These are phyloP conservation scores for Teunomyces gatunensis DNA, from an alignment of 805 yeast species.

Conservation along the genomic window DNA sequence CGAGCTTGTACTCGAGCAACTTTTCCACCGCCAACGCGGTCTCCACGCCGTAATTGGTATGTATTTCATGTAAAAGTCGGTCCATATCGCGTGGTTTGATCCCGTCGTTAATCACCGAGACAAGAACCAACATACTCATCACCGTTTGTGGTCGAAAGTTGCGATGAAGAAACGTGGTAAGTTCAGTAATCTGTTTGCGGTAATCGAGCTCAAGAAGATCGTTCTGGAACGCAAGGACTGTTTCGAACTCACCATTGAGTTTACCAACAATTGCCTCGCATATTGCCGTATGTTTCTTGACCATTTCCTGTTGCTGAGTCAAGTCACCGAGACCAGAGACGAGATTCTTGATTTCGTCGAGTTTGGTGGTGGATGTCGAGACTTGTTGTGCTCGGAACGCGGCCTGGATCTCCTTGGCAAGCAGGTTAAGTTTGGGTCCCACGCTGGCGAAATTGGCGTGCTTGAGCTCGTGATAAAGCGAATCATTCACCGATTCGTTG, in stretches of 20 bases:
- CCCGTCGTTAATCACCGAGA: slow-evolving; percentile 67
- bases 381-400: slow-evolving; percentile 58
- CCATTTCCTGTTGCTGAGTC: slow-evolving; percentile 63
- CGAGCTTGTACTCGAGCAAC: slow-evolving; percentile 47
- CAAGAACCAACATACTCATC: slow-evolving; percentile 53
- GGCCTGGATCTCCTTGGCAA: slow-evolving; percentile 68
- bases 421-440: slow-evolving; percentile 65
- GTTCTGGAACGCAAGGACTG: slow-evolving; percentile 62
- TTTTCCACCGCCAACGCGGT: slow-evolving; percentile 47
- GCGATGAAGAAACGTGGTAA: slow-evolving; percentile 38
- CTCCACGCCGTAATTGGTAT: slow-evolving; percentile 64
- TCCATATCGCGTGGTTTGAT: slow-evolving; percentile 62
- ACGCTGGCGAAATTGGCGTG: slow-evolving; percentile 75
- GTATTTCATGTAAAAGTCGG: slow-evolving; percentile 50
- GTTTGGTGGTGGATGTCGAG: slow-evolving; percentile 14
- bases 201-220: slow-evolving; percentile 53
- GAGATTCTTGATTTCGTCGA: slow-evolving; percentile 54
- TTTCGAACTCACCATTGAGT: slow-evolving; percentile 44
- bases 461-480: slow-evolving; percentile 49
- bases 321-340: slow-evolving; percentile 68
- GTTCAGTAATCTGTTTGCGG: slow-evolving; percentile 24
- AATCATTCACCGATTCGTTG: slow-evolving; percentile 65
- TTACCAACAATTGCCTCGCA: slow-evolving; percentile 60
- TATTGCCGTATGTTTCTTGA: slow-evolving; percentile 71
- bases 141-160: slow-evolving; percentile 42